Percentiles rank a stretch among this genome's conserved stretches.
phyloP scores from a whole-genome alignment of 306 rosid genomes.

The Vachellia pachyceras region DNA sequence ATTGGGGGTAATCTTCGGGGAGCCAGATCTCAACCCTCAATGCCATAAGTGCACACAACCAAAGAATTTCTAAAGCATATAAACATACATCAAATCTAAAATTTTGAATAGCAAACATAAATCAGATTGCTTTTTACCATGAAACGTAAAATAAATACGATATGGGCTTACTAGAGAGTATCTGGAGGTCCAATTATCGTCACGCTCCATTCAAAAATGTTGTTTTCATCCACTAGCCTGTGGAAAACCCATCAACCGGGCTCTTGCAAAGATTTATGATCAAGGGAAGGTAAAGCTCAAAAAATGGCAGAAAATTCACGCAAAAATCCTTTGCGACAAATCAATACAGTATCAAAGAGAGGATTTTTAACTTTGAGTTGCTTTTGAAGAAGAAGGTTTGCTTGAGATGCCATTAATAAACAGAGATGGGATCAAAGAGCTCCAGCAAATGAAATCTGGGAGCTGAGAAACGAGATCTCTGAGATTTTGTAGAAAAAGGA shows the following conservation, averaged over 20 bases:
- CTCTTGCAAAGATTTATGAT: slow-evolving; percentile 85
- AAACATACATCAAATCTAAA: slow-evolving; percentile 20
- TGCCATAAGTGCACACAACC: slow-evolving; percentile 1
- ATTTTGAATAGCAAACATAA: slow-evolving; percentile 6
- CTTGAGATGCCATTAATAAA: slow-evolving; percentile 80
- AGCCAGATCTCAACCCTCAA: slow-evolving; percentile 33
- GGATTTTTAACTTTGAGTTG: slow-evolving; percentile 66
- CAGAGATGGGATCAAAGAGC: slow-evolving; percentile 25
- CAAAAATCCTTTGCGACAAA: slow-evolving; percentile 26
- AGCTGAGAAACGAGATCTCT: slow-evolving; percentile 33
- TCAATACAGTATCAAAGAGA: background rate
- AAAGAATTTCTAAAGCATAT: slow-evolving; percentile 9
- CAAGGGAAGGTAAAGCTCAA: slow-evolving; percentile 10
- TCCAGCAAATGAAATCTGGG: background rate
- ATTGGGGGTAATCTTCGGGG: slow-evolving; percentile 20
- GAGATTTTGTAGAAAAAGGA: slow-evolving; percentile 40
- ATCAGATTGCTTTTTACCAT: slow-evolving; percentile 18
- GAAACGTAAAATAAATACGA: background rate
- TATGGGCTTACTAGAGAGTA: slow-evolving; percentile 80
- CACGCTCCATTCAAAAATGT: slow-evolving; percentile 95
- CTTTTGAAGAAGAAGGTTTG: slow-evolving; percentile 90
- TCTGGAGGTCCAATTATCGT: slow-evolving; percentile 97
- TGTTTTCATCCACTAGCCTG: slow-evolving; percentile 92
- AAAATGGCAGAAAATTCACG: slow-evolving; percentile 35
- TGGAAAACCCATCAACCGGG: slow-evolving; percentile 95